A percentile compares a stretch with the other conserved stretches of the same genome.
phyloP scores from a whole-genome alignment of 2,329 filamentous ascomycete genomes.

The Teratosphaeria viscida region DNA sequence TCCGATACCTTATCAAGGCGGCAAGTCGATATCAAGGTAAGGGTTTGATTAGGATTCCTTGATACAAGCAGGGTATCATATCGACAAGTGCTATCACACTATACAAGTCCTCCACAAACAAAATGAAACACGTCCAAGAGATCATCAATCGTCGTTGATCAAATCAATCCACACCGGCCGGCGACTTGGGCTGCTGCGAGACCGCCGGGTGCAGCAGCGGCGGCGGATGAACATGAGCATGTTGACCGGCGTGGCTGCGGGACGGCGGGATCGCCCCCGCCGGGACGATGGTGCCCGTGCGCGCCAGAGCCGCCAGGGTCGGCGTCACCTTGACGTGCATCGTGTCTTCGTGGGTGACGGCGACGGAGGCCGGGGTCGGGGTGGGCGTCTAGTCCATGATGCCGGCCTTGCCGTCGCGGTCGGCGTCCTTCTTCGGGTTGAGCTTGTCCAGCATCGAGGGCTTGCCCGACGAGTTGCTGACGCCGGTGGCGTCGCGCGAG shows the following conservation, averaged over 20 bases:
- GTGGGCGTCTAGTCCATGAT: conserved; percentile 37
- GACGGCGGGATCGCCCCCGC: neutral
- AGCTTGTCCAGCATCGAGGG: conserved; percentile 42
- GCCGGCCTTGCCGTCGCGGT: conserved; percentile 47
- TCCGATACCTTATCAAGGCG: no score
- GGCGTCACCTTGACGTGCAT: conserved; percentile 3
- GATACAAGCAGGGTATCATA: neutral
- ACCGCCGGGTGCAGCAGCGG: neutral
- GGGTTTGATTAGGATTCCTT: neutral
- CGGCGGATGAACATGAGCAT: neutral
- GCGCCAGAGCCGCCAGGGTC: neutral
- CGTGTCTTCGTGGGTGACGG: neutral
- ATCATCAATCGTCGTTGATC: neutral
- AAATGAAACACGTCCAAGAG: neutral
- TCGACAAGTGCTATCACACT: neutral
- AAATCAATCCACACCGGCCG: neutral
- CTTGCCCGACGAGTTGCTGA: conserved; percentile 26
- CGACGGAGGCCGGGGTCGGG: neutral
- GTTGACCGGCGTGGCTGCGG: neutral
- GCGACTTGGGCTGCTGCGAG: neutral
- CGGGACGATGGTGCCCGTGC: neutral
- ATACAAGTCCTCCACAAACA: neutral
- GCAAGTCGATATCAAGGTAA: neutral
- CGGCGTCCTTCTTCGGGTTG: conserved; percentile 44
- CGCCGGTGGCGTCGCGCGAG: neutral